A percentile compares a stretch with the other conserved stretches of the same genome.
These are phyloP conservation scores for Syzygium syzygioides DNA, from an alignment of 441 rosid genomes.

Conservation along the genomic window DNA sequence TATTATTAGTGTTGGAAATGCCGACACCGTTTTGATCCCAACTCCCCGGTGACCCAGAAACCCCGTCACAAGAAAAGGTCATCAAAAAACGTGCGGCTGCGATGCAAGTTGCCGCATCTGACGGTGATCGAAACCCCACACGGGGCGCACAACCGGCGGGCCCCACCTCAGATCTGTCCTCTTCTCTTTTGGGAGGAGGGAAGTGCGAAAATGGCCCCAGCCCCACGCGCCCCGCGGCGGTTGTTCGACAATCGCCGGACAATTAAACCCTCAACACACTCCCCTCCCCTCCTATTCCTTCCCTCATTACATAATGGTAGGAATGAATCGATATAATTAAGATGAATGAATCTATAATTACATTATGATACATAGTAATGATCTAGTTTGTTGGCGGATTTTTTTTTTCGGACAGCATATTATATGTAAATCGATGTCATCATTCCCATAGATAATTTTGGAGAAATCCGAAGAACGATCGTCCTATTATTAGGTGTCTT, in stretches of 20 bases:
- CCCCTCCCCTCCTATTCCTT: neutral
- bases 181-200: neutral
- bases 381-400: neutral
- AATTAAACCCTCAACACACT: neutral
- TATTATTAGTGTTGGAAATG: neutral
- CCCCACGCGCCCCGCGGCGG: constrained; percentile 17
- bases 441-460: neutral
- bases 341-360: neutral
- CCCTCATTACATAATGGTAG: neutral
- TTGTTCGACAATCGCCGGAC: neutral
- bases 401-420: neutral
- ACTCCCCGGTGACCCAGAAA: neutral
- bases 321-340: neutral
- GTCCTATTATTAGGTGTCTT: neutral
- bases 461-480: neutral
- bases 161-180: constrained; percentile 33
- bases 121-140: constrained; percentile 32
- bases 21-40: neutral
- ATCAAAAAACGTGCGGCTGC: constrained; percentile 29
- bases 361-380: neutral
- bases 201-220: neutral
- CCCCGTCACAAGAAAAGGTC: neutral
- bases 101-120: constrained; percentile 45
- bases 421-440: too few relatives aligned
- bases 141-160: constrained; percentile 20